Base-by-base conservation (phyloP, 805 yeast genomes). In the Metschnikowia arizonensis region DNA sequence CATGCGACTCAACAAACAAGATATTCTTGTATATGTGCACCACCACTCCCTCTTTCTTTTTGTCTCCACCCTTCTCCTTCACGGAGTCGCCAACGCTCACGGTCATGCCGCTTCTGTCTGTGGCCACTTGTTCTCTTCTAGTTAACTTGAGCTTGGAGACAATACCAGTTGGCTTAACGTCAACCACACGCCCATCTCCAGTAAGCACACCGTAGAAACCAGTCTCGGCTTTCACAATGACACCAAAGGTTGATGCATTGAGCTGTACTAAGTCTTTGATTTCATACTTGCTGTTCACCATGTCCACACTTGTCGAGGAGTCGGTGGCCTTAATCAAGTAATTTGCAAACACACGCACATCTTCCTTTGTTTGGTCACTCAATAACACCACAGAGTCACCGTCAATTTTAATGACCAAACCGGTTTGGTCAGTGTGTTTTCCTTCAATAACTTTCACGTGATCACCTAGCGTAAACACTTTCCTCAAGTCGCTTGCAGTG, bases 381-480 rank as follows among this genome's bases (percentile, higher is more conserved):
- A 93, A 79, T 53, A 93, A 76, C 0, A 95, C 87, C 21, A 90
- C 97, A 49, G 88, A 87, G 60, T 90, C 96, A 40, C 83, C 86
- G 43, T 79, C 78, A 19, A 88, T 79, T 54, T 81, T 77, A 33
- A 93, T 89, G 41, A 93, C 96, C 69, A 93, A 76, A 69, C 99
- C 99, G 29, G 97, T 88, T 60, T 90, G 97, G 59, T 91, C 97
- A 43, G 81, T 74, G 64, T 88, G 95, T 59, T 86, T 88, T 61
- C 99, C 99, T 60, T 83, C 87, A 31, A 86, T 78, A 26, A 91
- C 93, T 47, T 95, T 83, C 18, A 93, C 96, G 63, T 93, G 97
- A 64, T 91, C 98, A 74, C 99, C 99, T 33, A 88, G 81, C 43
- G 77, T 68, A 65, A 91, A 91, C 44, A 86, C 81, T 63, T 93